Evolutionary conservation across 306 rosid species (phyloP).

Genomic region (Hippophae tibetana): DNA sequence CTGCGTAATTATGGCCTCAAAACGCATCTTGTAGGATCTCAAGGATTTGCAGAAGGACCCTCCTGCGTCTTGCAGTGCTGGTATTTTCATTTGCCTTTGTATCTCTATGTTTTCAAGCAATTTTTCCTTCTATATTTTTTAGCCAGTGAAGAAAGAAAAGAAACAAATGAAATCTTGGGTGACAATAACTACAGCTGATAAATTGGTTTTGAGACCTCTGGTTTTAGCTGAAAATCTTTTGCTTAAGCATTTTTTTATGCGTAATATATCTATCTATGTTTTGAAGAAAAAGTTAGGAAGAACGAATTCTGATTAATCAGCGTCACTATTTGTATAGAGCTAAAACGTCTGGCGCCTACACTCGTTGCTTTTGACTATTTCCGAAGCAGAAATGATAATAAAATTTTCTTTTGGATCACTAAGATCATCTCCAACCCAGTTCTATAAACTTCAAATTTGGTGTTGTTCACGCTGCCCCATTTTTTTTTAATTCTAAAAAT

Average conservation of each 20-base stretch:
- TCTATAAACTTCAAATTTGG: too few relatives aligned
- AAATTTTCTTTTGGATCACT: background rate
- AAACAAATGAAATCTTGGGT: background rate
- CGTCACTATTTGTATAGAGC: background rate
- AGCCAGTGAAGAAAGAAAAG: background rate
- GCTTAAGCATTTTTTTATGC: too few relatives aligned
- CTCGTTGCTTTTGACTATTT: background rate
- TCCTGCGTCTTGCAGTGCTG: slow-evolving; percentile 88
- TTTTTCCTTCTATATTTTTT: background rate
- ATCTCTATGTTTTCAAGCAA: background rate
- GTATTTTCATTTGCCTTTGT: slow-evolving; percentile 24
- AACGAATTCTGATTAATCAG: background rate
- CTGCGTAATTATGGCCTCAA: slow-evolving; percentile 53
- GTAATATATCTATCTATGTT: background rate
- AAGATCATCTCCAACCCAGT: too few relatives aligned
- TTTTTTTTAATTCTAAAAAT: too few relatives aligned
- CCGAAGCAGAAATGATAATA: background rate
- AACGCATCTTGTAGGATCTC: slow-evolving; percentile 77
- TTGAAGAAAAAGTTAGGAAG: background rate
- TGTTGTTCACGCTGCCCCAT: too few relatives aligned
- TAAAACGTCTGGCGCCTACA: background rate
- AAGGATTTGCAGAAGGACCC: slow-evolving; percentile 94
- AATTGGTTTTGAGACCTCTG: background rate
- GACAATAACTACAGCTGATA: background rate
- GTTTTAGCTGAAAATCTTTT: background rate